A percentile compares a stretch with the other conserved stretches of the same genome.
These are phyloP conservation scores for Deakozyma indianensis DNA, from an alignment of 805 yeast genomes.

Conservation along the genomic window DNA sequence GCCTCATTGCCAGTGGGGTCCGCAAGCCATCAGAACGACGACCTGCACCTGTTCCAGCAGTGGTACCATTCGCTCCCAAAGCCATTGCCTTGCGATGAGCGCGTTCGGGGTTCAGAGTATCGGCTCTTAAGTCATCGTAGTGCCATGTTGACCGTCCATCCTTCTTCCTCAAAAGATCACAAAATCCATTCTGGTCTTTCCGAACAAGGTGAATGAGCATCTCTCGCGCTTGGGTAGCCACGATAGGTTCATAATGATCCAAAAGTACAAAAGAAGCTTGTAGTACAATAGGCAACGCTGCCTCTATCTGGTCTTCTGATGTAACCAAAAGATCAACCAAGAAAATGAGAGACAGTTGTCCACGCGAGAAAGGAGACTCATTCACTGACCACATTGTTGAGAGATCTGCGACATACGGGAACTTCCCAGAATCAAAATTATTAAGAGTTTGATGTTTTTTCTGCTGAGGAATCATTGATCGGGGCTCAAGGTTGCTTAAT, in stretches of 20 bases:
- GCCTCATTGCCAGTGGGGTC: conserved; percentile 72
- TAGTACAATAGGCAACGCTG: conserved; percentile 54
- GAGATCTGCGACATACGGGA: conserved; percentile 70
- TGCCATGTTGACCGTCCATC: conserved; percentile 18
- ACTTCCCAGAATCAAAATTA: conserved; percentile 22
- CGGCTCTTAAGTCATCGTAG: background rate
- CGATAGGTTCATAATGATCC: conserved; percentile 75
- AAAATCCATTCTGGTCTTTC: conserved; percentile 38
- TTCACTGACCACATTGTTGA: conserved; percentile 41
- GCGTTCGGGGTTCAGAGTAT: background rate
- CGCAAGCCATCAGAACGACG: background rate
- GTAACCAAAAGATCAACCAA: conserved; percentile 65
- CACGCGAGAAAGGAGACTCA: conserved; percentile 70
- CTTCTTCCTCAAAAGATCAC: conserved; percentile 40
- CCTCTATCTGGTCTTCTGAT: conserved; percentile 33
- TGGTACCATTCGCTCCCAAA: conserved; percentile 11
- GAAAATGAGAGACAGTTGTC: conserved; percentile 76
- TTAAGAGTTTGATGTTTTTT: conserved; percentile 23
- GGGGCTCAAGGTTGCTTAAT: conserved; percentile 62
- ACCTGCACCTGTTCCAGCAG: conserved; percentile 6
- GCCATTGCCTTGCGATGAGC: background rate
- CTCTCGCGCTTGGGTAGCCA: conserved; percentile 73
- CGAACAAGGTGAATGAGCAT: conserved; percentile 57
- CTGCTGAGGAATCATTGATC: conserved; percentile 64
- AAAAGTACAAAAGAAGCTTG: conserved; percentile 69